Percentiles rank a stretch among this genome's conserved stretches.
phyloP scores from a whole-genome alignment of 352 stramenopile species.

The Phytopythium aichiense region DNA sequence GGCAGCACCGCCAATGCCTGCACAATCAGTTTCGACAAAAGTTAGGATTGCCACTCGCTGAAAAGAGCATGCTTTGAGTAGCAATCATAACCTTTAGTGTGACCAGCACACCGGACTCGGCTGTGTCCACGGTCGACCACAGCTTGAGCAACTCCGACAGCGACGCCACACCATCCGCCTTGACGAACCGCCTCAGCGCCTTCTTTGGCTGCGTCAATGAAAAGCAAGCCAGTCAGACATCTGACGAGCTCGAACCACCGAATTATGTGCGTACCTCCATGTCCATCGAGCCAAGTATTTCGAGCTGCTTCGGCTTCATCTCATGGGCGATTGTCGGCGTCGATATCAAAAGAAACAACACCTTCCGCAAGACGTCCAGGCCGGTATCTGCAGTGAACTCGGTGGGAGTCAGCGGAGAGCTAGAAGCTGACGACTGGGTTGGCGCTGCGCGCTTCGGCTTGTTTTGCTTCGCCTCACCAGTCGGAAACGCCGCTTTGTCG shows the following conservation, averaged over 20 bases:
- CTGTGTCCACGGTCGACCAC: constrained; percentile 44
- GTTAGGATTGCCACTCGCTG: constrained; percentile 1
- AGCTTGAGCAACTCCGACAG: constrained; percentile 38
- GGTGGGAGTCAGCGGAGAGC: not conserved
- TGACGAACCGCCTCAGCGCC: constrained; percentile 46
- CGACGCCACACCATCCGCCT: constrained; percentile 38
- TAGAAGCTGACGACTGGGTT: not conserved
- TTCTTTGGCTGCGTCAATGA: constrained; percentile 34
- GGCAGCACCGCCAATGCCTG: constrained; percentile 58
- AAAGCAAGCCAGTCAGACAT: not conserved
- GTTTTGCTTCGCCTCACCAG: constrained; percentile 17
- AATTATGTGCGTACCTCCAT: constrained; percentile 28
- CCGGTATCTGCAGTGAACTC: constrained; percentile 19
- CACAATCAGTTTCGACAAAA: not conserved
- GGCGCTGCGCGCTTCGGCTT: not conserved
- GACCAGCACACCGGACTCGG: constrained; percentile 49
- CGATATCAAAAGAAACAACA: constrained; percentile 55
- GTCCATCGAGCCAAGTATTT: constrained; percentile 22
- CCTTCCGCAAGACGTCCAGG: constrained; percentile 49
- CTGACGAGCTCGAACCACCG: not conserved
- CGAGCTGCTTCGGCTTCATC: constrained; percentile 27
- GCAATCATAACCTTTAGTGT: constrained; percentile 49
- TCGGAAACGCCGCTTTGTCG: constrained; percentile 6
- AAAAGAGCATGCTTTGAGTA: not conserved
- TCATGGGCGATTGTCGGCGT: constrained; percentile 21